phyloP scores from a whole-genome alignment of 208 protist species.

The Porcisia deanei region DNA sequence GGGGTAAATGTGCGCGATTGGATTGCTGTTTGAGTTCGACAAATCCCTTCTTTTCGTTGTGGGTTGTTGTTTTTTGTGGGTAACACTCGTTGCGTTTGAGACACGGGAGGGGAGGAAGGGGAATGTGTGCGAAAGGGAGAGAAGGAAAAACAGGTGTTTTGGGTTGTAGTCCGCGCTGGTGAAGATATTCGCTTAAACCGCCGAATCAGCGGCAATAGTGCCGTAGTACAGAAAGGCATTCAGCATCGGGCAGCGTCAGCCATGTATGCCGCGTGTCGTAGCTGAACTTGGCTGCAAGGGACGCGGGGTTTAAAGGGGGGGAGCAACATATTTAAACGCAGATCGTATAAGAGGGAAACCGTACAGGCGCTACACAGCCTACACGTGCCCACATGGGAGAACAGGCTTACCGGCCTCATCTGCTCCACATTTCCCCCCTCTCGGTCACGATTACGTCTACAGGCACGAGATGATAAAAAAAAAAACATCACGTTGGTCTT shows the following conservation, averaged over 20 bases:
- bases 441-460: too few species aligned
- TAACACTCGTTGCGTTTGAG: background rate
- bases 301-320: background rate
- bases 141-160: background rate
- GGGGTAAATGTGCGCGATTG: conserved; percentile 1
- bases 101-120: too few species aligned
- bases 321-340: background rate
- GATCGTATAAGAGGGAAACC: background rate
- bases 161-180: background rate
- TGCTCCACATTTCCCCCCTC: too few species aligned
- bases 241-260: background rate
- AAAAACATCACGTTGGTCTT: too few species aligned
- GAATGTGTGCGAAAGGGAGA: background rate
- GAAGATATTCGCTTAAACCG: background rate
- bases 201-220: background rate
- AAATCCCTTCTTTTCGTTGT: conserved; percentile 5
- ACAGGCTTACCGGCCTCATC: too few species aligned
- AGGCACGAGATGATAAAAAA: too few species aligned
- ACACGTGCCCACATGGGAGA: background rate
- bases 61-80: background rate
- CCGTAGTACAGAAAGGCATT: background rate
- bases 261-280: background rate
- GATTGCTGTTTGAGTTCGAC: background rate
- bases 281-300: background rate
- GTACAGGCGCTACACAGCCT: background rate